Base-by-base conservation (phyloP, 768 basidiomycete species). In the Floccularia luteovirens region DNA sequence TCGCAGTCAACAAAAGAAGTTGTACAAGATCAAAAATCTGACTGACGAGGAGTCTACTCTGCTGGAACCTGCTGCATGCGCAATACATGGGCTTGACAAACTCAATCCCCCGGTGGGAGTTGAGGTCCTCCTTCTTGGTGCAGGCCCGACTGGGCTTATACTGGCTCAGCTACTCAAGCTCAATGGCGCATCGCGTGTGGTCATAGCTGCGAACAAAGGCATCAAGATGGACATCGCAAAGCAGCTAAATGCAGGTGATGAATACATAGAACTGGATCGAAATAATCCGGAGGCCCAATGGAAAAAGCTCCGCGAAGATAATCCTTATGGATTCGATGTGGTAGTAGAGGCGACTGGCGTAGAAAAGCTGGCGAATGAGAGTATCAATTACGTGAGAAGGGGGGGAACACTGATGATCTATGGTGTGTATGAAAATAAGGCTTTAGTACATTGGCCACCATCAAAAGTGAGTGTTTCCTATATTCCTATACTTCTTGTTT, bases 1-100 rank as follows among this genome's bases (percentile, higher is more conserved):
- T n/a, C 16, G 25, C 43, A 66, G 61, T 41, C 54, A 64, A 44
- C 59, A 83, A 44, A 72, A 79, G 57, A 91, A 90, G 53, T 66
- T 88, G 14, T 93, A 88, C 72, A 89, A 88, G 62, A 81, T 92
- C 50, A 64, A 90, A 47, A 92, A 92, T 62, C 72, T 93, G 38
- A 77, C 77, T 5, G 89, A 92, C 54, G 84, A 89, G 51, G 90
- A 92, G 47, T 77, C 90, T 1, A 90, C 88, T 2, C 75, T 94
- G 14, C 70, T 92, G 24, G 90, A 93, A 55, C 91, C 91, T 28
- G 87, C 89, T 3, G 82, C 90, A 4, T 94, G 90, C 48, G 91
- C 91, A 23, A 77, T 94, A 37, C 90, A 94, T 57, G 90, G 90
- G 4, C 78, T 92, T 45, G 90, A 94, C 63, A 89, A 90, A 58